phyloP scores from a whole-genome alignment of 495 filamentous ascomycete genomes.

The Bombardia bombarda region DNA sequence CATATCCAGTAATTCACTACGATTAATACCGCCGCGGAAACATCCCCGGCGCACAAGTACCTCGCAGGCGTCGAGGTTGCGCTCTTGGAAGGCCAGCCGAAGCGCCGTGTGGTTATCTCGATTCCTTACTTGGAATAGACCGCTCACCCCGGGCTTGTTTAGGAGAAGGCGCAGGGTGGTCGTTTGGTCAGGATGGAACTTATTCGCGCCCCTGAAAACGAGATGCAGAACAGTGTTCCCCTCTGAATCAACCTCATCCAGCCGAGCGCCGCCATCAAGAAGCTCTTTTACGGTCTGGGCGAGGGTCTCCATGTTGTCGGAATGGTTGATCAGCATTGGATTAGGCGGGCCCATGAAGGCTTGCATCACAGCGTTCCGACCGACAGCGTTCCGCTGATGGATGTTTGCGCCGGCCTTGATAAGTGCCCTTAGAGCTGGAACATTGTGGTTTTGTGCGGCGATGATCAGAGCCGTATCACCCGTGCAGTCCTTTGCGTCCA shows the following conservation, averaged over 20 bases:
- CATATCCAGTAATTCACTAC: constrained; percentile 3
- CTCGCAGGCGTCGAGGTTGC: constrained; percentile 15
- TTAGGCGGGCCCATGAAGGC: constrained; percentile 12
- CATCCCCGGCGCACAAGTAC: constrained; percentile 17
- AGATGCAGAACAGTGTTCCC: constrained; percentile 18
- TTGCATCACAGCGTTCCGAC: constrained; percentile 11
- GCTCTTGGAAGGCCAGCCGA: constrained; percentile 4
- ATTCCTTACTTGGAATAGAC: constrained; percentile 6
- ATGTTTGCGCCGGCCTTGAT: constrained; percentile 12
- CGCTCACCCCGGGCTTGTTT: constrained; percentile 7
- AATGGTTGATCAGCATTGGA: constrained; percentile 1
- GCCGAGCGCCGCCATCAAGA: constrained; percentile 12
- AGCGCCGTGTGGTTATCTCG: constrained; percentile 8
- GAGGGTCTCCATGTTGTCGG: constrained; percentile 5
- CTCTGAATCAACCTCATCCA: constrained; percentile 10
- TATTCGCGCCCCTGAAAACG: constrained; percentile 11
- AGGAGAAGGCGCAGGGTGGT: constrained; percentile 13
- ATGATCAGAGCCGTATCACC: constrained; percentile 25
- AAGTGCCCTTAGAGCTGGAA: constrained; percentile 13
- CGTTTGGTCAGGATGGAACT: constrained; percentile 2
- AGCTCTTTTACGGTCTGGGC: constrained; percentile 8
- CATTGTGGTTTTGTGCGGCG: constrained; percentile 16
- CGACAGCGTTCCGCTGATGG: constrained; percentile 10
- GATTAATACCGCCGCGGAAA: not conserved
- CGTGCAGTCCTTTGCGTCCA: constrained; percentile 17